Conservation (phyloP, 1,284 basidiomycete genomes). For the Cystobasidium slooffiae region DNA sequence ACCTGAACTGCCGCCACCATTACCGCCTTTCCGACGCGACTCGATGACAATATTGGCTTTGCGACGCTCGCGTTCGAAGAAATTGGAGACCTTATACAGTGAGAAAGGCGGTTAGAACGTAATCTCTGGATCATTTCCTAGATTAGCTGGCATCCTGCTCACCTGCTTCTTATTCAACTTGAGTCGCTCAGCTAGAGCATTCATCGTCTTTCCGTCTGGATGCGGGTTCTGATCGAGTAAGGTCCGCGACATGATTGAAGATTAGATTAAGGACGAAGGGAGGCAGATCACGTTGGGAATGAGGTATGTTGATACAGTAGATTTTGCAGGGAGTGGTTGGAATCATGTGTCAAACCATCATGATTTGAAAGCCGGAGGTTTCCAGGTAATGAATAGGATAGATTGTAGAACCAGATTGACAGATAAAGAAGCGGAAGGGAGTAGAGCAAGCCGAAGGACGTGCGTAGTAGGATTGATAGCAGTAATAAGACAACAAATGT, state of each 20-base stretch:
- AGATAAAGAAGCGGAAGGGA: no score
- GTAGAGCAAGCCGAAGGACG: no score
- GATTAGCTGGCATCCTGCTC: neutral
- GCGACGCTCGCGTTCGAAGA: constrained; percentile 39
- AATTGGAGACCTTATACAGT: constrained; percentile 42
- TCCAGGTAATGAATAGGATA: no score
- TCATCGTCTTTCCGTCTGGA: constrained; percentile 42
- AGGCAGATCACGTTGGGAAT: neutral
- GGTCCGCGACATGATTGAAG: neutral
- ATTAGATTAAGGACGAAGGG: neutral
- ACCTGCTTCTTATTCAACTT: constrained; percentile 43
- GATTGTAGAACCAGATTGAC: no score
- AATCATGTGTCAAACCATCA: no score
- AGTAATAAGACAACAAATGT: no score
- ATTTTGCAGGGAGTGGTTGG: no score
- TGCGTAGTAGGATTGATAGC: no score
- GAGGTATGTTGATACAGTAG: neutral
- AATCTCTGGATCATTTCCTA: neutral
- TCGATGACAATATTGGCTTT: constrained; percentile 41
- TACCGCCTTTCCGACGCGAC: constrained; percentile 31
- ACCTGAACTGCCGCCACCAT: neutral
- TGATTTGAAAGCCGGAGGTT: no score
- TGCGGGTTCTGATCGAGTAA: constrained; percentile 29
- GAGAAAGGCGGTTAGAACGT: neutral
- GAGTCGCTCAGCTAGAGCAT: constrained; percentile 32